A percentile compares a stretch with the other conserved stretches of the same genome.
phyloP scores from a whole-genome alignment of 208 protist genomes.

The Trypanosomatidae sp. region DNA sequence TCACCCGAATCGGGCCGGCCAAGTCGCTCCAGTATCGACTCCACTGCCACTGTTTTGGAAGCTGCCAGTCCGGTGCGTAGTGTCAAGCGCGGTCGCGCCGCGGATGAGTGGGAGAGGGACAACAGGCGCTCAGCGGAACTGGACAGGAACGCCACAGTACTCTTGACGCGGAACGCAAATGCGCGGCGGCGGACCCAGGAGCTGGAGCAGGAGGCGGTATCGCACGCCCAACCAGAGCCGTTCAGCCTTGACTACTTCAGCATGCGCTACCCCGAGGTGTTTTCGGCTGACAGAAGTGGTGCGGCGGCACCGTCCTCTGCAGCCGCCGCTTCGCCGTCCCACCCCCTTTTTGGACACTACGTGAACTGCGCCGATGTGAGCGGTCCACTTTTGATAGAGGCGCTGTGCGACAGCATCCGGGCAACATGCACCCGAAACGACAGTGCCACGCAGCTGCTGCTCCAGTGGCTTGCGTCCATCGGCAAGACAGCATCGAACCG shows the following conservation, averaged over 20 bases:
- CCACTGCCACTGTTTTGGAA: constrained; percentile 18
- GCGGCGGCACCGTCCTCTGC: not conserved
- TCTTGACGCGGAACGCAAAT: not conserved
- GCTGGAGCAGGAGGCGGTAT: not conserved
- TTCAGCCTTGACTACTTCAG: constrained; percentile 22
- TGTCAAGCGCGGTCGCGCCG: constrained; percentile 9
- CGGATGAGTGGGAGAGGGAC: not conserved
- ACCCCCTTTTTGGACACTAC: constrained; percentile 60
- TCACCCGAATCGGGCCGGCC: constrained; percentile 18
- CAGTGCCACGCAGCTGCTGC: constrained; percentile 29
- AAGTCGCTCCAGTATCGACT: constrained; percentile 15
- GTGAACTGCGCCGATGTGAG: constrained; percentile 82
- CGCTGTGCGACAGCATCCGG: constrained; percentile 42
- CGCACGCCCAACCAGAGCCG: not conserved
- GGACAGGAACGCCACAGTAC: not conserved
- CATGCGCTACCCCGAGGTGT: constrained; percentile 33
- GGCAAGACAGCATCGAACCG: not conserved
- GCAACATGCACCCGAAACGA: constrained; percentile 36
- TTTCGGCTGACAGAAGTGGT: not conserved
- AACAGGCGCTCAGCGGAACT: not conserved
- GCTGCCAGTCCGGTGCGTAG: constrained; percentile 8
- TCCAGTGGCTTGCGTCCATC: constrained; percentile 30
- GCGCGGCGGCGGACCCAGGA: not conserved
- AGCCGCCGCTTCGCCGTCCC: not conserved
- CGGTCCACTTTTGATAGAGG: constrained; percentile 40